Evolutionary conservation across 2,329 filamentous ascomycete species (phyloP).

Genomic region (Cladobotryum mycophilum): DNA sequence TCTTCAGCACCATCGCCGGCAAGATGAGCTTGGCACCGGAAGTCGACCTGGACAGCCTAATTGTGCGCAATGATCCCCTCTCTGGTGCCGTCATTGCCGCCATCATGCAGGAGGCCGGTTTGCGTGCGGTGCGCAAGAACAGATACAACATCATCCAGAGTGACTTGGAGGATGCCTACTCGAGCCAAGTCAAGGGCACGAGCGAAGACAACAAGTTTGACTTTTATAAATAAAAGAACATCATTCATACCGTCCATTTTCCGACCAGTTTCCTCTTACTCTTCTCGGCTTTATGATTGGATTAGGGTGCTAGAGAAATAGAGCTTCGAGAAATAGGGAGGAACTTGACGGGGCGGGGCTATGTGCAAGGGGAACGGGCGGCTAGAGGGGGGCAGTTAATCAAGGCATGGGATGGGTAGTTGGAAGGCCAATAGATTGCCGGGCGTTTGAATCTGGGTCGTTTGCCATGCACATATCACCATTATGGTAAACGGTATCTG

Average conservation of each 20-base stretch:
- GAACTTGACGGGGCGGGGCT: no score
- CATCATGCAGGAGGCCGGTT: conserved; percentile 97
- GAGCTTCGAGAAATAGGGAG: neutral
- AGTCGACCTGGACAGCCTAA: conserved; percentile 91
- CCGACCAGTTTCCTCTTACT: no score
- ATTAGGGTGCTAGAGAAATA: conserved; percentile 4
- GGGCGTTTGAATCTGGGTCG: conserved; percentile 7
- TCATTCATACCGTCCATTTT: no score
- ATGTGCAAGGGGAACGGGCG: no score
- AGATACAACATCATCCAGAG: conserved; percentile 98
- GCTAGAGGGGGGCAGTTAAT: neutral
- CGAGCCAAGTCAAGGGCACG: conserved; percentile 84
- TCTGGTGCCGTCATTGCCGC: conserved; percentile 95
- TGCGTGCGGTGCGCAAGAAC: conserved; percentile 93
- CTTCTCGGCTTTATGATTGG: no score
- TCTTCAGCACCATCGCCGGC: conserved; percentile 92
- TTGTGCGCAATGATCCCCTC: conserved; percentile 92
- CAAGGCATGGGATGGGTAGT: neutral
- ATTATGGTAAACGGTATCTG: neutral
- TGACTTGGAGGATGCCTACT: conserved; percentile 95
- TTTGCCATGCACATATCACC: neutral
- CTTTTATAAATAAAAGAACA: conserved; percentile 68
- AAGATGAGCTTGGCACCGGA: conserved; percentile 98
- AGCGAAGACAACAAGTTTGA: conserved; percentile 71
- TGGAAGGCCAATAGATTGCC: neutral